Evolutionary conservation across 225 moss, liverwort and hornwort species (phyloP).

Genomic region (Physcomitrellopsis africana): DNA sequence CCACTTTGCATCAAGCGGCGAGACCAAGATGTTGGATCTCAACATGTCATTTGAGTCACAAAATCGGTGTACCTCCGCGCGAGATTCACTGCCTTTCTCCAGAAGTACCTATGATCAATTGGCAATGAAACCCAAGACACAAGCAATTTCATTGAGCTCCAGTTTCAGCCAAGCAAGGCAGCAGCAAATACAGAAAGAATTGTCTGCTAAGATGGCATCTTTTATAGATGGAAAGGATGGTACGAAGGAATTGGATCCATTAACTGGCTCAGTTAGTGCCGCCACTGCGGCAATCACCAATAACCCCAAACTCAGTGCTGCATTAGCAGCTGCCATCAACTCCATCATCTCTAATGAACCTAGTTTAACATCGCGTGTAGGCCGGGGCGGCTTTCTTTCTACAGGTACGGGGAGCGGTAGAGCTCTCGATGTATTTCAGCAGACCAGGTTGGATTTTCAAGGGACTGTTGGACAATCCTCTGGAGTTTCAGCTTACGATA

Average conservation of each 20-base stretch:
- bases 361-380: too few relatives aligned
- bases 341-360: constrained; percentile 35
- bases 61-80: not conserved
- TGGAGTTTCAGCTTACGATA: not conserved
- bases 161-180: constrained; percentile 39
- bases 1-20: not conserved
- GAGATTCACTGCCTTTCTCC: not conserved
- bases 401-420: too few relatives aligned
- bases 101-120: not conserved
- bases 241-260: constrained; percentile 26
- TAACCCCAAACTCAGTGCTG: constrained; percentile 46
- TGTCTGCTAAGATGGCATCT: constrained; percentile 44
- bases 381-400: not conserved
- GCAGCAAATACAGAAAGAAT: constrained; percentile 50
- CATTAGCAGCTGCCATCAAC: constrained; percentile 53
- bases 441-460: not conserved
- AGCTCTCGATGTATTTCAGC: too few relatives aligned
- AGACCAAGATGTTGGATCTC: constrained; percentile 30
- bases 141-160: not conserved
- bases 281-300: constrained; percentile 69
- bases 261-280: constrained; percentile 62
- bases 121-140: not conserved
- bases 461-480: not conserved
- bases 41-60: not conserved
- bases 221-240: constrained; percentile 32